Evolutionary conservation across 1,284 basidiomycete species (phyloP).

Genomic region (Ceratobasidium sp.): DNA sequence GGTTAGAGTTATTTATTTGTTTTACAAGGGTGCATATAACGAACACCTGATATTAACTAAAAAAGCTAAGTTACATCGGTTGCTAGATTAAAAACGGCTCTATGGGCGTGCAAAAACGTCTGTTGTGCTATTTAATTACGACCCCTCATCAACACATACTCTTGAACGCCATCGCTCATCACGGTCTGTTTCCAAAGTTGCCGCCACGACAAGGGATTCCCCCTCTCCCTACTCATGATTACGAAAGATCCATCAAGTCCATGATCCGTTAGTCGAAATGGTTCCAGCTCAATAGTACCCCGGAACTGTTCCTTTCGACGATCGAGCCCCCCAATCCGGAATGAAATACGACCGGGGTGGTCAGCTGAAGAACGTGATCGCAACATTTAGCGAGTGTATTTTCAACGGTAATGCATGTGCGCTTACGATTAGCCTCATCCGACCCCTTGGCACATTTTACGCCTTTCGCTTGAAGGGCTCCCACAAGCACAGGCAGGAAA

Average conservation of each 20-base stretch:
- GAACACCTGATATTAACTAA: neutral
- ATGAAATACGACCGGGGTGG: slow-evolving; percentile 28
- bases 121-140: neutral
- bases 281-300: slow-evolving; percentile 47
- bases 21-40: no score
- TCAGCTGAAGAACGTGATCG: neutral
- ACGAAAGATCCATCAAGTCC: slow-evolving; percentile 42
- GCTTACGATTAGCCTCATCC: slow-evolving; percentile 28
- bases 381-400: neutral
- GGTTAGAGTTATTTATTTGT: no score
- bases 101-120: neutral
- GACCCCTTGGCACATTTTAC: slow-evolving; percentile 46
- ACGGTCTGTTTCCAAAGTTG: slow-evolving; percentile 48
- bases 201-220: slow-evolving; percentile 47
- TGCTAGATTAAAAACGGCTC: neutral
- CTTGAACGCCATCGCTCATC: slow-evolving; percentile 19
- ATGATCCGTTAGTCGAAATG: slow-evolving; percentile 38
- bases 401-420: neutral
- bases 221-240: slow-evolving; percentile 47
- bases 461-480: slow-evolving; percentile 33
- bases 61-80: neutral
- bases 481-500: slow-evolving; percentile 36
- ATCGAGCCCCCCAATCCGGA: slow-evolving; percentile 48
- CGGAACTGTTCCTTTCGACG: slow-evolving; percentile 47
- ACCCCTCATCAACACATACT: slow-evolving; percentile 32